Conservation (phyloP, 2,329 filamentous ascomycete genomes). For the Thielaviopsis ethacetica region DNA sequence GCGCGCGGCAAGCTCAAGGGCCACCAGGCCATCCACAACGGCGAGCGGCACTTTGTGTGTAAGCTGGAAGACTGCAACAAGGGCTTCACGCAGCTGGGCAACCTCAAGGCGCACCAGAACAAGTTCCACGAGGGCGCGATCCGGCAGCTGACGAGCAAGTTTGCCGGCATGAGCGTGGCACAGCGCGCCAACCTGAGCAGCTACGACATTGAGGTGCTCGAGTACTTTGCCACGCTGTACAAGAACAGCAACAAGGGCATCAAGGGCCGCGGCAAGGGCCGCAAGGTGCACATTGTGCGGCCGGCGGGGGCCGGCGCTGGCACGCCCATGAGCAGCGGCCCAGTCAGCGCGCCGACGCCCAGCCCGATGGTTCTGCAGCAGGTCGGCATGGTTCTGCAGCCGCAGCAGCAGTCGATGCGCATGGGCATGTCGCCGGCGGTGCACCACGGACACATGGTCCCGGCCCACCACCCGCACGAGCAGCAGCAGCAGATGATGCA, state of each 20-base stretch:
- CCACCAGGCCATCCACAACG: conserved; percentile 66
- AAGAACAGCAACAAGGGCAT: conserved; percentile 98
- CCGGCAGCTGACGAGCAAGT: conserved; percentile 50
- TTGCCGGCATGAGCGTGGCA: conserved; percentile 45
- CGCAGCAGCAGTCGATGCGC: background rate
- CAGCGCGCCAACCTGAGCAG: conserved; percentile 41
- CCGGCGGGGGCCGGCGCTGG: conserved; percentile 11
- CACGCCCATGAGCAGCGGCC: no score
- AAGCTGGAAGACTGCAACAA: conserved; percentile 72
- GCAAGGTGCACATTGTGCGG: conserved; percentile 36
- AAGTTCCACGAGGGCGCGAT: conserved; percentile 75
- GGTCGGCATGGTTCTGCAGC: background rate
- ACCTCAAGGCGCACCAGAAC: conserved; percentile 92
- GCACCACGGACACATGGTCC: background rate
- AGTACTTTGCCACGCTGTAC: conserved; percentile 77
- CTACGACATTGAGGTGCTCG: conserved; percentile 58
- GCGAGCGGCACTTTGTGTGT: conserved; percentile 66
- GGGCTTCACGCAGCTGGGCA: conserved; percentile 77
- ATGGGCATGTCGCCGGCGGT: background rate
- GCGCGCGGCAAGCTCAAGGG: conserved; percentile 74
- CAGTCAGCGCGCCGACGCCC: no score
- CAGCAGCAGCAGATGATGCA: background rate
- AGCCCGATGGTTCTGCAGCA: no score
- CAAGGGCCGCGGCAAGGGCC: conserved; percentile 81
- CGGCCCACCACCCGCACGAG: background rate